Percentiles rank a stretch among this genome's conserved stretches.
phyloP scores from a whole-genome alignment of 176 grass and related monocot genomes.

The Lolium perenne region DNA sequence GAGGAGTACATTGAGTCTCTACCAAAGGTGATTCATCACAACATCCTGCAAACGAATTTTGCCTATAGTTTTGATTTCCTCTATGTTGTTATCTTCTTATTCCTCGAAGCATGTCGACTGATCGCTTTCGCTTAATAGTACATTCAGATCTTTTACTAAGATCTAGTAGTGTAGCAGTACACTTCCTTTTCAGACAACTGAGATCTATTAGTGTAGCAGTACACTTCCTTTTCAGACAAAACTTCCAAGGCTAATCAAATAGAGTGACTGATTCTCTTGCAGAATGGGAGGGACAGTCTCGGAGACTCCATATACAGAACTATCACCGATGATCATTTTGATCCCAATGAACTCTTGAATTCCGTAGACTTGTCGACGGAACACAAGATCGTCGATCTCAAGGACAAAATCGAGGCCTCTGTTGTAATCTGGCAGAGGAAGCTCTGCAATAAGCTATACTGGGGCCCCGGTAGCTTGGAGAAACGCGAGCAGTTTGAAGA shows the following conservation, averaged over 20 bases:
- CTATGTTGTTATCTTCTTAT: background rate
- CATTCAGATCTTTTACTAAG: too few relatives aligned
- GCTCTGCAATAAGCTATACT: constrained; percentile 55
- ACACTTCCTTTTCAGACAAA: background rate
- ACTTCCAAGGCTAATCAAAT: constrained; percentile 6
- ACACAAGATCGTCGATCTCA: constrained; percentile 81
- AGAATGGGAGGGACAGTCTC: constrained; percentile 78
- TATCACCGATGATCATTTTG: constrained; percentile 63
- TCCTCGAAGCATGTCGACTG: background rate
- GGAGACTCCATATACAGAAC: constrained; percentile 73
- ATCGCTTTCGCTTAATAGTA: background rate
- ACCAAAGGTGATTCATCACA: constrained; percentile 60
- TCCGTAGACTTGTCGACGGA: constrained; percentile 68
- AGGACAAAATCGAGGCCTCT: constrained; percentile 83
- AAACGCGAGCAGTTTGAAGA: constrained; percentile 83
- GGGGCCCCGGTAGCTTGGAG: constrained; percentile 61
- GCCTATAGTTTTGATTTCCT: background rate
- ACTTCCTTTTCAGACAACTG: background rate
- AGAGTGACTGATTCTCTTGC: constrained; percentile 3
- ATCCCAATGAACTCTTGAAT: constrained; percentile 67
- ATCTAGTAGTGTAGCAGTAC: background rate
- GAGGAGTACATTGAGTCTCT: constrained; percentile 71
- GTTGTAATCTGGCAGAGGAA: constrained; percentile 88
- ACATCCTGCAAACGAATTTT: background rate
- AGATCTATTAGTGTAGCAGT: background rate